Percentiles rank a stretch among this genome's conserved stretches.
Conservation (phyloP, 176 grass and related monocot genomes). For the Rhipidocladum racemiflorum region DNA sequence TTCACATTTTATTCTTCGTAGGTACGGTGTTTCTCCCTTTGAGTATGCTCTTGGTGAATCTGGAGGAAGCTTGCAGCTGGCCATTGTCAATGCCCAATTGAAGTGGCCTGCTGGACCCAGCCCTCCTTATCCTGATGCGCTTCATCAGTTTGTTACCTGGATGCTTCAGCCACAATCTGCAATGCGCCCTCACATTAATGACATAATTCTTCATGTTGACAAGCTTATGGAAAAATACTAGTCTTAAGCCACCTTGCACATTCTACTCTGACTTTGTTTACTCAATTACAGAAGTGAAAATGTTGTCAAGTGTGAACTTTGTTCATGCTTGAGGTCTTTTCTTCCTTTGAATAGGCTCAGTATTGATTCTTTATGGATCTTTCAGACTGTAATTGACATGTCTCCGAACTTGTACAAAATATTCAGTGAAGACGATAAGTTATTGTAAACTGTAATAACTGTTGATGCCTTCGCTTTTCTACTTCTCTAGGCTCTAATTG, state of each 20-base stretch:
- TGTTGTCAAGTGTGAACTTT: background rate
- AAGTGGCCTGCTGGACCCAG: slow-evolving; percentile 76
- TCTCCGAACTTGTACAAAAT: slow-evolving; percentile 33
- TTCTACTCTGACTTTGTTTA: slow-evolving; percentile 19
- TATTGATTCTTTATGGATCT: slow-evolving; percentile 34
- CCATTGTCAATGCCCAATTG: slow-evolving; percentile 75
- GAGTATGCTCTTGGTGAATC: slow-evolving; percentile 79
- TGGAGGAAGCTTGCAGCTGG: slow-evolving; percentile 89
- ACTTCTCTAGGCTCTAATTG: background rate
- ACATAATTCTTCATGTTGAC: slow-evolving; percentile 81
- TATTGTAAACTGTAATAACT: background rate
- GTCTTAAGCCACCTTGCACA: slow-evolving; percentile 23
- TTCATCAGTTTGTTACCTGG: slow-evolving; percentile 79
- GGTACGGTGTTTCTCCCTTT: slow-evolving; percentile 89
- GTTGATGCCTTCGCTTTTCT: background rate
- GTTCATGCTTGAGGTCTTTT: background rate
- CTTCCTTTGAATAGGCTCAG: slow-evolving; percentile 12
- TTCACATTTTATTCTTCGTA: slow-evolving; percentile 24
- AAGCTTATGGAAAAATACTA: slow-evolving; percentile 77
- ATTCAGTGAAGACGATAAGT: background rate
- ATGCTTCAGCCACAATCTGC: slow-evolving; percentile 80
- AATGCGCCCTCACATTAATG: slow-evolving; percentile 71
- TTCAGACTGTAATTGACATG: slow-evolving; percentile 3
- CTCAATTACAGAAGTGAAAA: background rate
- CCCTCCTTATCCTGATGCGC: slow-evolving; percentile 64